Evolutionary conservation across 345 rosid species (phyloP), one percentile per base, ranked within the genome.

Genomic region (Noccaea caerulescens): DNA sequence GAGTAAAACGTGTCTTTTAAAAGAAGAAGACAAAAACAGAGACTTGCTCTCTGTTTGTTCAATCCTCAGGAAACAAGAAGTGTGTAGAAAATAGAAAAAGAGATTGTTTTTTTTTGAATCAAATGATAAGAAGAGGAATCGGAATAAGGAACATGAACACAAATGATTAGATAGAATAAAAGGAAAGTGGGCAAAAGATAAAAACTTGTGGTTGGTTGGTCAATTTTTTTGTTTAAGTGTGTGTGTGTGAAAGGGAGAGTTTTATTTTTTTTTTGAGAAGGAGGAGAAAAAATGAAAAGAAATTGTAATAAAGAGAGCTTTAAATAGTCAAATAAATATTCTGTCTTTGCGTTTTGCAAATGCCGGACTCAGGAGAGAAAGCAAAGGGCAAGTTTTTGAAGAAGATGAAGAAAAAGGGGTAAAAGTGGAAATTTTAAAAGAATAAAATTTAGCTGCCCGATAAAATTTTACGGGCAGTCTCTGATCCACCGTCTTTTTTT

Each of bases 401-500:
- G 58, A 36, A 39, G 76, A 27, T 36, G 51, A 55, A 58, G 73
- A 58, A 30, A 36, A 57, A 53, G 14, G 67, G 65, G 50, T 59
- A 49, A 56, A 18, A 0, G 13, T 43, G 67, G 34, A 13, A 72
- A 1, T 66, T 12, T 23, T 10, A 18, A 12, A 47, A 37, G 38
- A 52, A 58, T 52, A n/a, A 62, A 63, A 8, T 51, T 45, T 55
- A 49, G 76, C 81, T 82, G 86, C 86, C 86, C 89, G 87, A 70
- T 41, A 9, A 59, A 41, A 63, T n/a, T 23, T 56, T 73, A 58
- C 89, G 91, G 94, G 87, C 87, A 86, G 85, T 39, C 45, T 60
- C 71, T 77, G 72, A 75, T 68, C 55, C 72, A 71, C 67, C 68
- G 58, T 34, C 66, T 59, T 67, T 65, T 43, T 20, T 45, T 83